Percentiles rank a stretch among this genome's conserved stretches.
phyloP scores from a whole-genome alignment of 768 basidiomycete genomes.

The Lentinula lateritia region DNA sequence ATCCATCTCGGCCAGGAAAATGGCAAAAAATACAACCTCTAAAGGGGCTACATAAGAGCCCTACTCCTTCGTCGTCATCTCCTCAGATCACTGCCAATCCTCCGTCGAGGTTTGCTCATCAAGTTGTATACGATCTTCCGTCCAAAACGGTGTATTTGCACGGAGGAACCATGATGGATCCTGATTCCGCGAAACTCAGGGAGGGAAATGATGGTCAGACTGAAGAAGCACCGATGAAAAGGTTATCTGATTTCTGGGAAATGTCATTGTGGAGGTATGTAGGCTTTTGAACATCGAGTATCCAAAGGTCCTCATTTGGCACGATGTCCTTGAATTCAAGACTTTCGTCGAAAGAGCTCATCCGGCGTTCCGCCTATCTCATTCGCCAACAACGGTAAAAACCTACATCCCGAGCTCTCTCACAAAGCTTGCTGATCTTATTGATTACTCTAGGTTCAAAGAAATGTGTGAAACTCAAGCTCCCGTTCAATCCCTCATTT shows the following conservation, averaged over 20 bases:
- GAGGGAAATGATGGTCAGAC: constrained; percentile 8
- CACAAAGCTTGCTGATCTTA: background rate
- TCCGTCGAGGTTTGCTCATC: constrained; percentile 68
- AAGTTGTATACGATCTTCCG: constrained; percentile 64
- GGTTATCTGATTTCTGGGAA: constrained; percentile 77
- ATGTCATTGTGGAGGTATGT: constrained; percentile 63
- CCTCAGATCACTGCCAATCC: constrained; percentile 28
- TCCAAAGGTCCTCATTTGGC: background rate
- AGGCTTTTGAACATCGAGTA: background rate
- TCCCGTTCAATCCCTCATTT: constrained; percentile 60
- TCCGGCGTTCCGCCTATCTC: constrained; percentile 56
- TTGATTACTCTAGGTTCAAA: constrained; percentile 50
- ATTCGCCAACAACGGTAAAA: constrained; percentile 68
- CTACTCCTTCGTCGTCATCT: background rate
- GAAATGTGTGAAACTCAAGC: constrained; percentile 66
- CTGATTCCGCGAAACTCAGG: background rate
- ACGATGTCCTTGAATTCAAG: constrained; percentile 27
- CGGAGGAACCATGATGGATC: constrained; percentile 45
- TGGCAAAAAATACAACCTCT: constrained; percentile 58
- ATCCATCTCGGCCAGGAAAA: constrained; percentile 50
- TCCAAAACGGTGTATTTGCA: constrained; percentile 61
- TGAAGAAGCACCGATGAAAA: constrained; percentile 24
- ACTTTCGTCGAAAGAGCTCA: constrained; percentile 54
- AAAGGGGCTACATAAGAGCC: constrained; percentile 9
- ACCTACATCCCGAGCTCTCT: constrained; percentile 18